Evolutionary conservation across 129 eudicot genomes (phyloP), one percentile per base, ranked within the genome.

Genomic region (Escallonia herrerae): DNA sequence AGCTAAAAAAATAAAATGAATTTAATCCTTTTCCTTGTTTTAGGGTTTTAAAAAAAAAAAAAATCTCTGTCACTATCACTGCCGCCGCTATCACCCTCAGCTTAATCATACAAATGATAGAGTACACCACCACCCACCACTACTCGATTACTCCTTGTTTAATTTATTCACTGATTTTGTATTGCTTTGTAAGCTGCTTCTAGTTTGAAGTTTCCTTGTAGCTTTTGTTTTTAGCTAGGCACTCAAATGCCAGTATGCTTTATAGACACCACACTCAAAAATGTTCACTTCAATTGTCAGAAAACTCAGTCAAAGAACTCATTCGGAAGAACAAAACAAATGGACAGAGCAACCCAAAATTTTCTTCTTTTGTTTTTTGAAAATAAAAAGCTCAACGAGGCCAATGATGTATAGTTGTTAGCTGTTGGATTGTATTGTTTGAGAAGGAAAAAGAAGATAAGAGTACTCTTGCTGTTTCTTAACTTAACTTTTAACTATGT

Each of bases 401-500:
- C n/a, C n/a, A n/a, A n/a, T n/a, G n/a, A n/a, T n/a, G 5, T 45
- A 8, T 45, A 45, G 8, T 45, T 45, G 5, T 8, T 8, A 45
- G 8, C 12, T 10, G 53, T 3, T 3, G 5, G 53, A 49, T 2
- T 3, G 2, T 49, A 49, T 49, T 49, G 4, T n/a, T n/a, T n/a
- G n/a, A n/a, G n/a, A n/a, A n/a, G n/a, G n/a, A n/a, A n/a, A n/a
- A n/a, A n/a, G n/a, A 49, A 49, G 12, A 6, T 49, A 49, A 49
- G 8, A 49, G 54, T 49, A 49, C 2, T 7, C 33, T 57, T 66
- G 40, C 11, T 44, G 8, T 6, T 58, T 60, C 56, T 41, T 57
- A 5, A 37, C 57, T 15, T 10, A n/a, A 14, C 15, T 53, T 65
- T 55, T 57, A 56, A 54, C 5, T 7, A 9, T 81, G 77, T 67